phyloP scores from a whole-genome alignment of 2,329 filamentous ascomycete genomes.

The Ascochyta clinopodiicola region DNA sequence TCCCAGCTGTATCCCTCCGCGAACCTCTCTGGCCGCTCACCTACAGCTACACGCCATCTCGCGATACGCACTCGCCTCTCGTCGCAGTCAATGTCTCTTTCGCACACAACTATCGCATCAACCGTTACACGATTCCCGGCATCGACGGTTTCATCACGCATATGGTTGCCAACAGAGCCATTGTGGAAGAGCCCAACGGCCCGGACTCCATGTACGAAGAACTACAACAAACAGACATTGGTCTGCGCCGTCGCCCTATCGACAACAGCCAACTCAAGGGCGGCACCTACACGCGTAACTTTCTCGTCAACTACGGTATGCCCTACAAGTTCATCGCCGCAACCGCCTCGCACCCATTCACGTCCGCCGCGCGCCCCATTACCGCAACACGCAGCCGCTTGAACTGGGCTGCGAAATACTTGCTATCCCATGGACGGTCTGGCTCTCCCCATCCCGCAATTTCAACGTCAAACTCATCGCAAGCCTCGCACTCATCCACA shows the following conservation, averaged over 20 bases:
- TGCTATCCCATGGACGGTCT: conserved; percentile 42
- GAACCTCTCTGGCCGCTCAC: conserved; percentile 48
- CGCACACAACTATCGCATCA: conserved; percentile 51
- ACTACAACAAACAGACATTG: conserved; percentile 51
- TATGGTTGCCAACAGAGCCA: conserved; percentile 61
- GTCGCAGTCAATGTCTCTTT: conserved; percentile 46
- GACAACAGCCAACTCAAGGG: conserved; percentile 38
- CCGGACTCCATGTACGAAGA: conserved; percentile 66
- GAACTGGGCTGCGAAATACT: conserved; percentile 60
- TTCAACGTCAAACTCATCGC: not conserved
- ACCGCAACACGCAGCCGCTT: conserved; percentile 60
- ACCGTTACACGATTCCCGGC: conserved; percentile 57
- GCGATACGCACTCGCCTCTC: conserved; percentile 36
- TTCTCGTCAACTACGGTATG: conserved; percentile 65
- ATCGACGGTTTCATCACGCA: conserved; percentile 58
- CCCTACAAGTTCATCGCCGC: conserved; percentile 71
- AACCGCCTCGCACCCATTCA: conserved; percentile 45
- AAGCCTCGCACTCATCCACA: not conserved
- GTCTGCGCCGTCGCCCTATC: conserved; percentile 28
- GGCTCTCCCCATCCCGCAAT: not conserved
- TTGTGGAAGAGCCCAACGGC: conserved; percentile 61
- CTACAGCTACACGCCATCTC: conserved; percentile 40
- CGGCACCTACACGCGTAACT: conserved; percentile 60
- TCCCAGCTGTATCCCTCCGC: conserved; percentile 37
- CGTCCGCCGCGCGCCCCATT: conserved; percentile 50